Evolutionary conservation across 306 rosid genomes (phyloP), one percentile per base, ranked within the genome.

Genomic region (Ceratonia siliqua): DNA sequence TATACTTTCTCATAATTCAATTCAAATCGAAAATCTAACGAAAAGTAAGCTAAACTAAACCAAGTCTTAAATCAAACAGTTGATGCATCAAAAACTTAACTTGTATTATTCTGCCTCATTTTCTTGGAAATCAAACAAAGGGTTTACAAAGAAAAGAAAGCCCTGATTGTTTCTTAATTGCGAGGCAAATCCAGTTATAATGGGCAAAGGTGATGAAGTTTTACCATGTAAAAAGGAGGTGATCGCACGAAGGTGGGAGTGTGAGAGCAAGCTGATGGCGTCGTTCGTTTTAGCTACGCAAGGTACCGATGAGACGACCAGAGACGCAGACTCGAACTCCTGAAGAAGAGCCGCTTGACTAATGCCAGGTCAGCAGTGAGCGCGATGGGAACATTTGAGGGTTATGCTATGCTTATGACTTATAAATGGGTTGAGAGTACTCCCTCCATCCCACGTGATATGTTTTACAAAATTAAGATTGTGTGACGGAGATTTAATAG

Each of bases 251-350:
- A 43, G 35, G 12, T 10, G 52, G 20, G 52, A 21, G 69, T 2
- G 69, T 2, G 3, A 14, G 35, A 41, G 36, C 6, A 13, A 22
- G 70, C 33, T 22, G 52, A 15, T 41, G 15, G 36, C 53, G 50
- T 38, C 52, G 69, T 63, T 65, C 71, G 70, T 41, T 0, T 38
- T 2, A 42, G 39, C 71, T 14, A 42, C 70, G 55, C 54, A 42
- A 65, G 39, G 71, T 14, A 42, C 38, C 71, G 5, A 42, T 25
- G 8, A 65, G 8, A 3, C 10, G 48, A 42, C 12, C 35, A 5
- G 35, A 63, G 70, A 25, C 18, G 21, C 70, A 46, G 21, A 24
- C 71, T 65, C 8, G 33, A 63, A 12, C 15, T 24, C 4, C n/a
- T n/a, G n/a, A 22, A 14, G 38, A 42, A 24, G 71, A 25, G 39